Base-by-base conservation (phyloP, 2,329 filamentous ascomycete genomes). In the Fusarium sp. region DNA sequence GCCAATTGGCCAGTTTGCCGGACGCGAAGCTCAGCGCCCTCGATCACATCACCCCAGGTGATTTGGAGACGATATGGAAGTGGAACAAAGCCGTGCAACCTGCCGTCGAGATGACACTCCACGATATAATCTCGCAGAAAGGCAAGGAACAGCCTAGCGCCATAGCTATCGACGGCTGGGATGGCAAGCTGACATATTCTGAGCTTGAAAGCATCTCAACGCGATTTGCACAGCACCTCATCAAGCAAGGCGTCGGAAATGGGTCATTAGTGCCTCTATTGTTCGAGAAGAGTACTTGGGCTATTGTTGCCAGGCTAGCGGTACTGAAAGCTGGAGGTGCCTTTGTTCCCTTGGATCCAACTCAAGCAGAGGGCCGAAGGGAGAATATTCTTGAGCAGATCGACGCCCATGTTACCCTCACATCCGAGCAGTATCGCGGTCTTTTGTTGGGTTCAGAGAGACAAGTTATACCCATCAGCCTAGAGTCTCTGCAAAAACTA, bases 11-110 rank as follows among this genome's bases (percentile, higher is more conserved):
- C 23, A 50, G 14, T 7, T 55, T 55, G 11, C 26, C 61, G 11
- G 46, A 44, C 13, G n/a, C 41, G 9, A 64, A 40, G 23, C 37
- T 64, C 13, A 23, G 17, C 14, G 13, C 42, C 9, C 49, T 64
- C 1, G 45, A 49, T 27, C 61, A 23, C 23, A 17, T 60, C 13
- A 55, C 18, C 3, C 30, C 61, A 8, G 13, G 7, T 40, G 61
- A 64, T 45, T 26, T 64, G 6, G 30, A 49, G 20, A 55, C 14
- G 14, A 60, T 64, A 7, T 64, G 61, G 56, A 48, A 48, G 33
- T 55, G 58, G 58, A 61, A 60, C n/a, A 41, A 60, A 41, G n/a
- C 2, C 18, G 49, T 54, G 8, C 58, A 48, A 11, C 10, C n/a
- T 54, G 41, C 58, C 3, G 17, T 54, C 3, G 41, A 60, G 10